Base-by-base conservation (phyloP, 495 filamentous ascomycete species). In the Hypoxylon cercidicola region DNA sequence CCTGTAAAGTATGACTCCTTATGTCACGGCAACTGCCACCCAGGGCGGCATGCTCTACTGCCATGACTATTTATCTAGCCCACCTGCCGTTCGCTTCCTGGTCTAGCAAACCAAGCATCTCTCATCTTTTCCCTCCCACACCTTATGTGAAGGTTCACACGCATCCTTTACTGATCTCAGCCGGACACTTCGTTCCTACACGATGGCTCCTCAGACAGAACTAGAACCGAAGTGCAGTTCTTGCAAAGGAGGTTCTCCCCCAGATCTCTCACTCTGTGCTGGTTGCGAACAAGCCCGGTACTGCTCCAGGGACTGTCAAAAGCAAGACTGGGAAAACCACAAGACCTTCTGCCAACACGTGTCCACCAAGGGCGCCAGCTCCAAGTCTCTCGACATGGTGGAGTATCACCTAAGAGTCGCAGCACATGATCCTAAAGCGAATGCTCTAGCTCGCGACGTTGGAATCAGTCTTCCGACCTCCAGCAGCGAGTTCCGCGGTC, bases 261-360 rank as follows among this genome's bases (percentile, higher is more conserved):
- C 18, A 3, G 18, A 30, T 48, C 43, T 48, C 15, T 19, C 25
- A n/a, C 19, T 13, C 20, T 58, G 55, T 13, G 20, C 19, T 30
- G 44, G n/a, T 2, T 58, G 55, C 44, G 48, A 28, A 30, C 32
- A 40, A 32, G 34, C 40, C 32, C 43, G 20, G 2, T 58, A 58
- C 55, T 58, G 55, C 44, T 58, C 55, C 20, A 40, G 30, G 32
- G 32, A 58, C 13, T 58, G 55, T n/a, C 55, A 58, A n/a, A 58
- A 40, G 20, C 43, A 58, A 30, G n/a, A 58, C n/a, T 58, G 44
- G 43, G 40, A 16, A 1, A 15, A 41, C 19, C 55, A 58, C 44
- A 58, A 49, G 34, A 23, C 19, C 18, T 49, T 39, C 34, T 58
- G 55, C 18, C 25, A 30, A 11, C 55, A 58, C 20, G 44, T 58